phyloP scores from a whole-genome alignment of 2,329 filamentous ascomycete genomes.

The Penicillium sp. region DNA sequence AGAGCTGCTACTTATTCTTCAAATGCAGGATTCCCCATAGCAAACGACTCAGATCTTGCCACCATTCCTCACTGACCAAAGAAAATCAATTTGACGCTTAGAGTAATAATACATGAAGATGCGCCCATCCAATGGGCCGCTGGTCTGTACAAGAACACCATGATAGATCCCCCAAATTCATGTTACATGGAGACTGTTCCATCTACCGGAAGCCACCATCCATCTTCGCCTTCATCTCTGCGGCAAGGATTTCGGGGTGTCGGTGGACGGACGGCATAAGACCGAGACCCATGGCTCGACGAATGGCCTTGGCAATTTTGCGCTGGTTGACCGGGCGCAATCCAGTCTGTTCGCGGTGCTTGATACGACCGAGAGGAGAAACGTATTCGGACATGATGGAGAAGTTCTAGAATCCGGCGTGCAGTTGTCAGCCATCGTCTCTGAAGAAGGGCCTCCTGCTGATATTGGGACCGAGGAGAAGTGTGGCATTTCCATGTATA shows the following conservation, averaged over 20 bases:
- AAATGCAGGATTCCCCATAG: background rate
- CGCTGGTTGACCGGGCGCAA: slow-evolving; percentile 88
- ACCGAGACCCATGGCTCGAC: slow-evolving; percentile 84
- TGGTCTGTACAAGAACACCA: slow-evolving; percentile 21
- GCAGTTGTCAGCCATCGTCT: slow-evolving; percentile 8
- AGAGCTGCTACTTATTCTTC: too few relatives aligned
- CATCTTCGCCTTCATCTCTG: slow-evolving; percentile 33
- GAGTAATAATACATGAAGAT: slow-evolving; percentile 26
- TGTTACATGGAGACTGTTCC: background rate
- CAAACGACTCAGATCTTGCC: background rate
- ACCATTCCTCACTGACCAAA: background rate
- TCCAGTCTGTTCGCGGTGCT: slow-evolving; percentile 72
- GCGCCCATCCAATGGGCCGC: slow-evolving; percentile 8
- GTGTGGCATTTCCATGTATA: background rate
- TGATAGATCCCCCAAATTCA: slow-evolving; percentile 1
- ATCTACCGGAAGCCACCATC: slow-evolving; percentile 24
- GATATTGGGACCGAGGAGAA: background rate
- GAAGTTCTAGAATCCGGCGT: slow-evolving; percentile 71
- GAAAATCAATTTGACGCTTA: slow-evolving; percentile 19
- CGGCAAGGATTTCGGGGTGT: slow-evolving; percentile 77
- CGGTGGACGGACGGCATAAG: slow-evolving; percentile 88
- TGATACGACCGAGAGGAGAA: slow-evolving; percentile 81
- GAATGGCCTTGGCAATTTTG: slow-evolving; percentile 88
- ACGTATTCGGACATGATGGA: slow-evolving; percentile 88
- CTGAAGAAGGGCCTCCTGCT: background rate